phyloP scores from a whole-genome alignment of 495 filamentous ascomycete species.

The Pseudoneurospora amorphoporcata region DNA sequence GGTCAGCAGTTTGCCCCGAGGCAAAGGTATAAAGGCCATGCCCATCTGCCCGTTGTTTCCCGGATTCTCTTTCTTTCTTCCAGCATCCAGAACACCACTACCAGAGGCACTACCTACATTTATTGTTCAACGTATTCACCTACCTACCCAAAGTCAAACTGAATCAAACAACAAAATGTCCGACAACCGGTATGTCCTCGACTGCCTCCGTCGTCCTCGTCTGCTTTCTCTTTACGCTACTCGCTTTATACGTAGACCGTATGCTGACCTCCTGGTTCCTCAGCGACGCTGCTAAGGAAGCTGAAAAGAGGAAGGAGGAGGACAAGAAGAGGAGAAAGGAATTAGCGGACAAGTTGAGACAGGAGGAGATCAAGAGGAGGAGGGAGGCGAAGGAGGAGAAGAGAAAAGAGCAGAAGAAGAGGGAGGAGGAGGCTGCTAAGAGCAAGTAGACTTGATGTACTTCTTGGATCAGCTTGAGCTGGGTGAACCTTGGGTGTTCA shows the following conservation, averaged over 20 bases:
- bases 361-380: background rate
- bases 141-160: background rate
- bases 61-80: background rate
- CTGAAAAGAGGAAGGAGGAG: background rate
- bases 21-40: background rate
- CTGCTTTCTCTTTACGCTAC: background rate
- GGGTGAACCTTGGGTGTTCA: background rate
- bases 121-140: background rate
- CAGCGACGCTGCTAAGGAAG: background rate
- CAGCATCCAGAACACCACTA: background rate
- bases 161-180: background rate
- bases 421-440: background rate
- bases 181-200: background rate
- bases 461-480: background rate
- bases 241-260: background rate
- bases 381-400: background rate
- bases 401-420: background rate
- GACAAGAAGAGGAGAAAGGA: background rate
- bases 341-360: background rate
- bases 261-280: background rate
- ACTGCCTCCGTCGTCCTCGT: fast-evolving
- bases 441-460: background rate
- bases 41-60: background rate
- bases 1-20: background rate
- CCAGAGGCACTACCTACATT: no score